Percentiles rank a stretch among this genome's conserved stretches.
Conservation (phyloP, 1,139 yeast genomes). For the Maudiozyma humilis region DNA sequence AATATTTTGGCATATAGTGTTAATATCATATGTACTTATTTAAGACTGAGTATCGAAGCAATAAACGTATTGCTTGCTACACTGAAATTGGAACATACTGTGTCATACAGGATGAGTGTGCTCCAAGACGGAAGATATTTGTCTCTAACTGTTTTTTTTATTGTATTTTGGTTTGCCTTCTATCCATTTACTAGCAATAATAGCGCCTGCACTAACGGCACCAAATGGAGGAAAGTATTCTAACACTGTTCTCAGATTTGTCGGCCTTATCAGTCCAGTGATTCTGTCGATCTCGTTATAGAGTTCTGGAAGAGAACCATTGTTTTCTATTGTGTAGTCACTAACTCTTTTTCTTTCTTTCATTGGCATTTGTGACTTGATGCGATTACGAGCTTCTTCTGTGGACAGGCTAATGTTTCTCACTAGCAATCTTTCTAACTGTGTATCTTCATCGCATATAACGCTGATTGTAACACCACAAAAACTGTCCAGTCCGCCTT, state of each 20-base stretch:
- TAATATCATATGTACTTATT: too few relatives aligned
- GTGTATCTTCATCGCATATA: slow-evolving; percentile 46
- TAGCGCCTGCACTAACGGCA: slow-evolving; percentile 42
- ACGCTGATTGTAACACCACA: slow-evolving; percentile 73
- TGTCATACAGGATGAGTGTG: background rate
- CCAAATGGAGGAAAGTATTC: slow-evolving; percentile 56
- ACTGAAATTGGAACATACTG: background rate
- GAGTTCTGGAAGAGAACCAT: slow-evolving; percentile 44
- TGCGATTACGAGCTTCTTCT: slow-evolving; percentile 66
- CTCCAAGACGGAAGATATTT: too few relatives aligned
- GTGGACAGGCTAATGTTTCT: slow-evolving; percentile 61
- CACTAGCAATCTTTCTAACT: slow-evolving; percentile 50
- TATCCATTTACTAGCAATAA: slow-evolving; percentile 18
- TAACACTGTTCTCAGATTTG: slow-evolving; percentile 32
- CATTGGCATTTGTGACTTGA: slow-evolving; percentile 67
- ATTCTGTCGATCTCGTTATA: slow-evolving; percentile 40
- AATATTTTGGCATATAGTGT: too few relatives aligned
- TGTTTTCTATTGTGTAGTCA: slow-evolving; percentile 63
- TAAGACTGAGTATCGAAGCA: too few relatives aligned
- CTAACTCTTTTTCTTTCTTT: slow-evolving; percentile 50
- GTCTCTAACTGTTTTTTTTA: background rate
- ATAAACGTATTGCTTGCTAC: too few relatives aligned
- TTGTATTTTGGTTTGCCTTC: slow-evolving; percentile 4
- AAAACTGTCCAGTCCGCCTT: slow-evolving; percentile 57
- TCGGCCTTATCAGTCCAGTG: slow-evolving; percentile 42